Evolutionary conservation across 2,329 filamentous ascomycete species (phyloP).

Genomic region (Aspergillus ruber): DNA sequence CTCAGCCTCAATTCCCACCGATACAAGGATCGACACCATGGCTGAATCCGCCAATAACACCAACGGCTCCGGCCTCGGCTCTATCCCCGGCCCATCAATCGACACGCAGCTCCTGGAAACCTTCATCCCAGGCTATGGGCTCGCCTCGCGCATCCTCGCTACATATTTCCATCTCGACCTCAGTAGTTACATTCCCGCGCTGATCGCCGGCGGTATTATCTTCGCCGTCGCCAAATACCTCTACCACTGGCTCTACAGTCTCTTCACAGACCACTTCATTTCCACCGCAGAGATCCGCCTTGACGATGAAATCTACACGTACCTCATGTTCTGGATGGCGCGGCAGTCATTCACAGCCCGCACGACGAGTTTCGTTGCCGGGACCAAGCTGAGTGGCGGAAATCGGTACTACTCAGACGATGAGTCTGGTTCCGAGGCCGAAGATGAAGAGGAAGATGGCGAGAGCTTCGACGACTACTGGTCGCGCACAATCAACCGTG

Average conservation of each 20-base stretch:
- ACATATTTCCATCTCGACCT: slow-evolving; percentile 57
- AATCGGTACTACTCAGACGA: slow-evolving; percentile 20
- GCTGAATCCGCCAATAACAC: slow-evolving; percentile 6
- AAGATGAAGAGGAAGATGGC: slow-evolving; percentile 25
- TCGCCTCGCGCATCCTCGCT: slow-evolving; percentile 49
- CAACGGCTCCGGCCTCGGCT: slow-evolving; percentile 3
- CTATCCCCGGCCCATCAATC: slow-evolving; percentile 8
- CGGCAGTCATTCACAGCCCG: slow-evolving; percentile 54
- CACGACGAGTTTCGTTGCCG: slow-evolving; percentile 59
- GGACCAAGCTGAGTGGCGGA: slow-evolving; percentile 50
- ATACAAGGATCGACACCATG: too few species aligned
- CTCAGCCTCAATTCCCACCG: not conserved
- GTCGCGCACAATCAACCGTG: slow-evolving; percentile 31
- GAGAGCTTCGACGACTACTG: slow-evolving; percentile 37
- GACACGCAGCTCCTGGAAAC: slow-evolving; percentile 46
- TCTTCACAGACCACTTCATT: slow-evolving; percentile 53
- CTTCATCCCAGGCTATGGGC: slow-evolving; percentile 60
- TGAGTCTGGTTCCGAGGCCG: slow-evolving; percentile 14
- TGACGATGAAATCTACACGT: slow-evolving; percentile 68
- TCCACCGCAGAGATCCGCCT: slow-evolving; percentile 60
- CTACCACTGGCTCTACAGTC: slow-evolving; percentile 41
- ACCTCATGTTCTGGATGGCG: slow-evolving; percentile 64
- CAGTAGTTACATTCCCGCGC: slow-evolving; percentile 54
- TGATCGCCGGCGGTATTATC: slow-evolving; percentile 47
- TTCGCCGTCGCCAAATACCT: slow-evolving; percentile 51